Base-by-base conservation (phyloP, 2,329 filamentous ascomycete species). In the Zasmidium angulare region DNA sequence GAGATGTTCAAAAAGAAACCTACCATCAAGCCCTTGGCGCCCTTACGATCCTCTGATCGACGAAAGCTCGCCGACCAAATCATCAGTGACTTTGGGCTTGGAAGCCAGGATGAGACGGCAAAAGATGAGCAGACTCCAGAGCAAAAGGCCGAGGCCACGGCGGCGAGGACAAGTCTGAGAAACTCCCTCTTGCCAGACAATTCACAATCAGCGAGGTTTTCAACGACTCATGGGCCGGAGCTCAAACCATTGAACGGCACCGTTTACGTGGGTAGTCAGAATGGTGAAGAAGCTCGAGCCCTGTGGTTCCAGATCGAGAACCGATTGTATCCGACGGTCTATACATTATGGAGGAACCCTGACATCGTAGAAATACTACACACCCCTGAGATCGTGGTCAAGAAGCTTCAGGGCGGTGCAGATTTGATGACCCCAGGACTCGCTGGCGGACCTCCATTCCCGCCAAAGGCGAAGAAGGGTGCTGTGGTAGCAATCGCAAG, bases 381-480 rank as follows among this genome's bases (percentile, higher is more conserved):
- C 65, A 89, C 87, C 0, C 85, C 84, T 2, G 77, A 80, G 10
- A 79, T 85, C 22, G 83, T 86, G 2, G 82, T 89, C 68, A 78
- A 82, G 61, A 89, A 88, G 72, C 75, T 89, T 9, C 83, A 82
- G 58, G 80, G 81, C 7, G 87, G 87, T 2, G 86, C 87, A 20
- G 86, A 89, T 71, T 75, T 89, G 50, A 89, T 89, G 87, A 88
- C 83, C 1, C 87, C 87, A 1, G 87, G 87, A 9, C 74, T 89
- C 14, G 82, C 86, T 24, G 81, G 83, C 54, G 86, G 86, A 1
- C 85, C 86, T 11, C 86, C 86, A 1, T 89, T 88, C 67, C 84
- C 86, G 2, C 66, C 75, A 36, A 77, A 77, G 50, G 86, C 86
- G 1, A 83, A 79, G 53, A 84, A 84, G 67, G 85, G 82, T 1